Percentiles rank a stretch among this genome's conserved stretches.
Evolutionary conservation across 108 stramenopile species (phyloP).

Genomic region (Schizochytrium sp.): DNA sequence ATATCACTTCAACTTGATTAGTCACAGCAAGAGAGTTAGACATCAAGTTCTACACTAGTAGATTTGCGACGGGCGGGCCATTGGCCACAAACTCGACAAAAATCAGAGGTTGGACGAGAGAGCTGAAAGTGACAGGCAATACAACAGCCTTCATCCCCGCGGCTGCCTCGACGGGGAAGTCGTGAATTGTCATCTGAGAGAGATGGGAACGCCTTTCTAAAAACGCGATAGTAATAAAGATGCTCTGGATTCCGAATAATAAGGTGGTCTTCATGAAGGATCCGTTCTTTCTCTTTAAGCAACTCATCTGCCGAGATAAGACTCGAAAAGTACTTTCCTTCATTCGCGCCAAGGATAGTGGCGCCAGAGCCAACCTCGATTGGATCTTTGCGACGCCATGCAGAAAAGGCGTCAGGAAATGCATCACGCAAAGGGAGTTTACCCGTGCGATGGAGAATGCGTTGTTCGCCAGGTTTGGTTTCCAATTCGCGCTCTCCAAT

Average conservation of each 20-base stretch:
- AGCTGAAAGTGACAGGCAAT: constrained; percentile 35
- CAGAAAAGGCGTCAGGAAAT: constrained; percentile 73
- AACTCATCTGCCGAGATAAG: constrained; percentile 38
- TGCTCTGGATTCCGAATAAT: constrained; percentile 58
- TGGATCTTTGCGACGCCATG: constrained; percentile 80
- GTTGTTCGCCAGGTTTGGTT: not conserved
- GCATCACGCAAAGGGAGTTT: constrained; percentile 77
- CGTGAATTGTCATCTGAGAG: not conserved
- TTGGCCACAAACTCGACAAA: constrained; percentile 69
- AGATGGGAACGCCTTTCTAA: not conserved
- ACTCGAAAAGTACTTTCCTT: not conserved
- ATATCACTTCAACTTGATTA: no score
- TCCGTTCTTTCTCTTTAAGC: constrained; percentile 9
- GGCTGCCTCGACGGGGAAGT: not conserved
- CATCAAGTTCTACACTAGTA: not conserved
- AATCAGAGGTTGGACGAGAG: constrained; percentile 40
- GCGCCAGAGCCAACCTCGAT: constrained; percentile 76
- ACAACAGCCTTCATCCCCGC: not conserved
- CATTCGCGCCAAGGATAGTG: constrained; percentile 73
- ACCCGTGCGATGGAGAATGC: constrained; percentile 64
- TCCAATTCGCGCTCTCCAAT: constrained; percentile 10
- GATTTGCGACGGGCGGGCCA: constrained; percentile 49
- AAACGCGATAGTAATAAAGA: constrained; percentile 53
- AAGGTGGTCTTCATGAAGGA: not conserved
- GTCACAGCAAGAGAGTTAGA: not conserved